These are phyloP conservation scores for Trichoderma asperelloides DNA, from an alignment of 495 filamentous ascomycete species.

Conservation along the genomic window DNA sequence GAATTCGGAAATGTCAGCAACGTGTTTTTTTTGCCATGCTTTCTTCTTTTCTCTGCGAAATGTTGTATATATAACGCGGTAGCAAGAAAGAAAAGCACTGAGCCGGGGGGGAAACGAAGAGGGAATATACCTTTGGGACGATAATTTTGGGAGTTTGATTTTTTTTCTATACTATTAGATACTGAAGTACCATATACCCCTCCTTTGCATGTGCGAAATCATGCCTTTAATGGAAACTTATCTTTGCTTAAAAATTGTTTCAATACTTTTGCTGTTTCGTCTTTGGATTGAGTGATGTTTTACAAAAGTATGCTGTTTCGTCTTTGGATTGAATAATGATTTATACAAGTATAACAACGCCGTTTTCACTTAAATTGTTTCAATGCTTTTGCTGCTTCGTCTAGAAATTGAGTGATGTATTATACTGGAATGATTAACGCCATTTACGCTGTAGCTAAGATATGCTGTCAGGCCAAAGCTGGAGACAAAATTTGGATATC, in stretches of 20 bases:
- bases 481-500: not conserved
- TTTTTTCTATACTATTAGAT: not conserved
- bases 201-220: not conserved
- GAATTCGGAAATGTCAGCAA: not conserved
- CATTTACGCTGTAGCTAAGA: not conserved
- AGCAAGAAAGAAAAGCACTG: not conserved
- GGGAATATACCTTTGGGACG: not conserved
- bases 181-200: not conserved
- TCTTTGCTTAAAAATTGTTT: not conserved
- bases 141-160: conserved; percentile 1
- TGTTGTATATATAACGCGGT: not conserved
- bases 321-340: not conserved
- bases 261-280: not conserved
- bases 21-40: not conserved
- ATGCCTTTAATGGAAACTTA: not conserved
- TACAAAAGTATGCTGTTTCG: not conserved
- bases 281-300: not conserved
- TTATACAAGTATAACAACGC: too few species aligned
- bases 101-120: not conserved
- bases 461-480: not conserved
- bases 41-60: not conserved
- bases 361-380: not conserved
- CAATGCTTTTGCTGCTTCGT: not conserved
- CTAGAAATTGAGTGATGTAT: not conserved
- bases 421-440: not conserved